These are phyloP conservation scores for Berberis thunbergii DNA, from an alignment of 164 flowering plant species.

Conservation along the genomic window DNA sequence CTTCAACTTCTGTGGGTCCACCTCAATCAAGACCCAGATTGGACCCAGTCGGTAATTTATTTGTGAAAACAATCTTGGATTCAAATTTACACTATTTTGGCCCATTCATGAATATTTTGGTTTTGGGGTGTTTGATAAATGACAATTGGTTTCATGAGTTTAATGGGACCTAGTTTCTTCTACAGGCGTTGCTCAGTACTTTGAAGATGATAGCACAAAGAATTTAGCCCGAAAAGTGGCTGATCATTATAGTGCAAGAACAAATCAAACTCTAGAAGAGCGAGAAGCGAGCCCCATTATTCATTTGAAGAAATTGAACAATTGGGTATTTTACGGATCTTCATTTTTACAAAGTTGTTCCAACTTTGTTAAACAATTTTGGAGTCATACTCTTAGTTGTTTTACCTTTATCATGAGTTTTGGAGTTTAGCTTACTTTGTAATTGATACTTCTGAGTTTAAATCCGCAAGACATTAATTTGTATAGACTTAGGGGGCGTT, in stretches of 20 bases:
- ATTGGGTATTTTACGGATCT: conserved; percentile 46
- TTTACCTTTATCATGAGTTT: too few species aligned
- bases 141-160: too few species aligned
- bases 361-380: too few species aligned
- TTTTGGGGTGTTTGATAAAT: not conserved
- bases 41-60: conserved; percentile 13
- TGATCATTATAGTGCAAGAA: conserved; percentile 91
- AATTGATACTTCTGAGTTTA: too few species aligned
- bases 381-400: too few species aligned
- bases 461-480: too few species aligned
- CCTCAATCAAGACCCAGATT: conserved; percentile 20
- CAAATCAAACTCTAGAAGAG: conserved; percentile 84
- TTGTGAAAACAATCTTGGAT: not conserved
- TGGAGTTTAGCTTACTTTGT: too few species aligned
- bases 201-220: conserved; percentile 65
- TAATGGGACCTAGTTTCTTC: not conserved
- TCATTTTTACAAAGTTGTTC: not conserved
- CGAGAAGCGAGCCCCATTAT: conserved; percentile 91
- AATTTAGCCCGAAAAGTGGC: conserved; percentile 69
- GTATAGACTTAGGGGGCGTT: too few species aligned
- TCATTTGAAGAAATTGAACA: conserved; percentile 86
- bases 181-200: conserved; percentile 45
- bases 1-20: conserved; percentile 19
- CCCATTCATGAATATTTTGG: not conserved
- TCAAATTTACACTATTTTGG: not conserved